phyloP scores from a whole-genome alignment of 768 basidiomycete genomes.

The Panaeolus papilionaceus region DNA sequence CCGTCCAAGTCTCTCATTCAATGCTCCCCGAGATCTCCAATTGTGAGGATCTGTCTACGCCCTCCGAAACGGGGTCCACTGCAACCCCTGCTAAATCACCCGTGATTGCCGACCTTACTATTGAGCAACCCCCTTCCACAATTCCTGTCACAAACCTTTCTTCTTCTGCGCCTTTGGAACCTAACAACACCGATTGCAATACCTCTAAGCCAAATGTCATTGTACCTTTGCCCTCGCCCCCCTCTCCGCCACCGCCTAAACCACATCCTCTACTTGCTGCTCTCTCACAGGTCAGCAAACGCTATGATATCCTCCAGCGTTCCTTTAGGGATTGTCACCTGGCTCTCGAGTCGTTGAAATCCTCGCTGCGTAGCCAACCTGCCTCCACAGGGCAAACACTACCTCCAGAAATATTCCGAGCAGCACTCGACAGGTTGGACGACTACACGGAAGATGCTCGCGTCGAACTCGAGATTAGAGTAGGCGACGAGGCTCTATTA shows the following conservation, averaged over 20 bases:
- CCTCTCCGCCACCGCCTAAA: slow-evolving; percentile 11
- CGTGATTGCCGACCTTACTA: not conserved
- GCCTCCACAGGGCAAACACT: slow-evolving; percentile 17
- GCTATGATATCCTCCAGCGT: slow-evolving; percentile 67
- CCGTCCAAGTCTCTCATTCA: not conserved
- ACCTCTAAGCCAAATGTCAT: not conserved
- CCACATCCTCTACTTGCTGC: slow-evolving; percentile 50
- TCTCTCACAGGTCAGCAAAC: slow-evolving; percentile 49
- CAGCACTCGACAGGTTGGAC: slow-evolving; percentile 65
- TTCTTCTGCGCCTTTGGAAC: not conserved
- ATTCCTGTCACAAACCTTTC: not conserved
- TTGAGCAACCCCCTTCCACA: not conserved
- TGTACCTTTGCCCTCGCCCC: not conserved
- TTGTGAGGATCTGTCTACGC: not conserved
- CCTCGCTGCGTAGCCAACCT: slow-evolving; percentile 28
- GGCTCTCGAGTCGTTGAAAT: slow-evolving; percentile 64
- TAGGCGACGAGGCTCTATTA: slow-evolving; percentile 74
- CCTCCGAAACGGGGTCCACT: not conserved
- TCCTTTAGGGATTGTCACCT: slow-evolving; percentile 75
- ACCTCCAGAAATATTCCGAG: slow-evolving; percentile 45
- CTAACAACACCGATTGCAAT: not conserved
- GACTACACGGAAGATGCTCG: slow-evolving; percentile 82
- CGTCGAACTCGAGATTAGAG: slow-evolving; percentile 82
- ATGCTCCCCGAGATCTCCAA: slow-evolving; percentile 9
- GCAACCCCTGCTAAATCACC: not conserved